Evolutionary conservation across 305 asterid species (phyloP).

Genomic region (Fraxinus sp.): DNA sequence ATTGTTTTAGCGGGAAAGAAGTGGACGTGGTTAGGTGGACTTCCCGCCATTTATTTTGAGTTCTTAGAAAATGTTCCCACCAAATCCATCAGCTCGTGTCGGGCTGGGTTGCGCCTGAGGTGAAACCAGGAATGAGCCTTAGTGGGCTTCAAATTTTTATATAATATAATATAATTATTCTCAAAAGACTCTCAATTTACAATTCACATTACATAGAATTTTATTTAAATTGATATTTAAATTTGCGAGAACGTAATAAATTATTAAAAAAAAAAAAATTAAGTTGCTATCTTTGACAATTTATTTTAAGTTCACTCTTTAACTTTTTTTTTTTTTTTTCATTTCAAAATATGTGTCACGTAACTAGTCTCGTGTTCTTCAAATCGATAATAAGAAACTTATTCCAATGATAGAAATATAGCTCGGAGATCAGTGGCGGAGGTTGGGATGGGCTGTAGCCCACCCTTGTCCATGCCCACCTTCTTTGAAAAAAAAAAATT

Average conservation of each 20-base stretch:
- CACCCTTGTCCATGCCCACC: too few relatives aligned
- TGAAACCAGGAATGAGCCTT: background rate
- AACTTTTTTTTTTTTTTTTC: background rate
- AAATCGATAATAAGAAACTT: too few relatives aligned
- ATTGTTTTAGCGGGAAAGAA: slow-evolving; percentile 40
- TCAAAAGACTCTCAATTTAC: background rate
- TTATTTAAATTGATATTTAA: too few relatives aligned
- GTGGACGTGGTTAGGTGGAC: slow-evolving; percentile 8
- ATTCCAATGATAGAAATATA: background rate
- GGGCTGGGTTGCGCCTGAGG: background rate
- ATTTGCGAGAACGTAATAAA: background rate
- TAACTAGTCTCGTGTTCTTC: background rate
- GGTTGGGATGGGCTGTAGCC: too few relatives aligned
- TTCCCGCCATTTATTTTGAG: slow-evolving; percentile 36
- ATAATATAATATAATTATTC: background rate
- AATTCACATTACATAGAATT: background rate
- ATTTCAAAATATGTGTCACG: background rate
- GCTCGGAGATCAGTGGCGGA: background rate
- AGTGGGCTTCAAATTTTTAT: background rate
- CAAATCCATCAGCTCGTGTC: background rate
- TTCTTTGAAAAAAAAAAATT: too few relatives aligned
- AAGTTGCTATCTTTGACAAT: background rate
- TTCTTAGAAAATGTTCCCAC: background rate
- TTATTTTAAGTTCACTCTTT: background rate
- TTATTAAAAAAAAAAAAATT: too few relatives aligned